Percentiles rank a stretch among this genome's conserved stretches.
Conservation (phyloP, 208 protist genomes). For the Trypanosoma melophagium region DNA sequence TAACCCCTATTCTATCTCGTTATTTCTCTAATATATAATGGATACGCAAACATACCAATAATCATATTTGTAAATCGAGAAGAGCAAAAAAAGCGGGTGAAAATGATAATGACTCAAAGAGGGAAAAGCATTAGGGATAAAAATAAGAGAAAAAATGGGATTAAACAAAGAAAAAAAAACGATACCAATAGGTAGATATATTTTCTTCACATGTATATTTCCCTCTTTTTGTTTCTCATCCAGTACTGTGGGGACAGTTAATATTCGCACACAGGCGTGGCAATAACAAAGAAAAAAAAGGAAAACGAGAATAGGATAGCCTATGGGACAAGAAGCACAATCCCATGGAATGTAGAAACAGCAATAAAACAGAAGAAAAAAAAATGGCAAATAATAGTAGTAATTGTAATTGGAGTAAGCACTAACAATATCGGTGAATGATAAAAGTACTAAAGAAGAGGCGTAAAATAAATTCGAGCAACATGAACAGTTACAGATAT, state of each 20-base stretch:
- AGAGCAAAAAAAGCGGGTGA: background rate
- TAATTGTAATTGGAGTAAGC: background rate
- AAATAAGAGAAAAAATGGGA: background rate
- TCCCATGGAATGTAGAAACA: too few relatives aligned
- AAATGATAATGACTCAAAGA: background rate
- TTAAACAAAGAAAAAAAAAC: background rate
- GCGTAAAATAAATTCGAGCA: slow-evolving; percentile 13
- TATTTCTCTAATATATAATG: slow-evolving; percentile 1
- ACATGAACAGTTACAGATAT: background rate
- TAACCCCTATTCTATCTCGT: background rate
- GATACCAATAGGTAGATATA: background rate
- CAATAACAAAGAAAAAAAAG: slow-evolving; percentile 4
- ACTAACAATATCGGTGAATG: too few relatives aligned
- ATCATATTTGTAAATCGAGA: background rate
- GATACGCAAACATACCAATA: slow-evolving; percentile 14
- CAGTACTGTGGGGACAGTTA: background rate
- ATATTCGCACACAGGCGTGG: slow-evolving; percentile 4
- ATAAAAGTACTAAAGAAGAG: slow-evolving; percentile 1
- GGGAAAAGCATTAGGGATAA: background rate
- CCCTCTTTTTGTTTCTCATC: slow-evolving; percentile 1
- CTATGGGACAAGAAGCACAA: too few relatives aligned
- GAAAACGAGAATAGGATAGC: background rate
- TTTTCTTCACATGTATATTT: background rate
- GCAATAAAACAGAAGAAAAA: too few relatives aligned
- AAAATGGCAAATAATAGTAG: background rate